Conservation (phyloP, 345 rosid genomes). For the Litchi chinensis region DNA sequence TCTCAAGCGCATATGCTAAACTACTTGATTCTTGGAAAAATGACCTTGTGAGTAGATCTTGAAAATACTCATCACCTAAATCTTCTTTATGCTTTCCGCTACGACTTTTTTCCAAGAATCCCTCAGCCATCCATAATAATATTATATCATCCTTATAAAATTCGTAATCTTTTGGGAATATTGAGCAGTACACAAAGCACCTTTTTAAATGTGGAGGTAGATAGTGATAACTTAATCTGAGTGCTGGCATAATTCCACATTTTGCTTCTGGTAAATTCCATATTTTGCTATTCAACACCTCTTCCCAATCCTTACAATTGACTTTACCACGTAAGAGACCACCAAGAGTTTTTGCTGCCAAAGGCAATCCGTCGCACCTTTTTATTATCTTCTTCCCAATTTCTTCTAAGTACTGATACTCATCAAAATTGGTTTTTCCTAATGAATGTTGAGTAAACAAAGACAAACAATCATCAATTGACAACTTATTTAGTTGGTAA, state of each 20-base stretch:
- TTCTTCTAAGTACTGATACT: neutral
- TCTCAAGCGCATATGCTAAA: neutral
- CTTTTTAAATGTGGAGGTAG: neutral
- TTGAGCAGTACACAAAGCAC: constrained; percentile 19
- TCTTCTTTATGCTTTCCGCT: constrained; percentile 5
- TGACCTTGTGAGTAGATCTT: constrained; percentile 5
- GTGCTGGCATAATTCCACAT: neutral
- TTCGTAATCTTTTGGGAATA: constrained; percentile 13
- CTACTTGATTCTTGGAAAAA: constrained; percentile 12
- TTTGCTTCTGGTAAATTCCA: neutral
- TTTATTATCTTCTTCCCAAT: neutral
- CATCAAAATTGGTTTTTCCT: neutral
- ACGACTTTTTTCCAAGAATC: neutral
- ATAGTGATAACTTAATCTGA: neutral
- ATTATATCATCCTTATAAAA: constrained; percentile 1
- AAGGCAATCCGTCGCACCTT: neutral
- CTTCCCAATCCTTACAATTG: neutral
- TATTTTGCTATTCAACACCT: neutral
- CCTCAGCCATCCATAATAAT: constrained; percentile 21
- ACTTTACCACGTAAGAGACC: neutral
- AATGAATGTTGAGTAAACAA: neutral
- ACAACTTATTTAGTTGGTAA: neutral
- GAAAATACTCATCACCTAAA: neutral
- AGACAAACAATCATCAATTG: neutral
- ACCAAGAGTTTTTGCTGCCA: neutral